These are phyloP conservation scores for Suhomyces prunicola DNA, from an alignment of 805 yeast species.

Conservation along the genomic window DNA sequence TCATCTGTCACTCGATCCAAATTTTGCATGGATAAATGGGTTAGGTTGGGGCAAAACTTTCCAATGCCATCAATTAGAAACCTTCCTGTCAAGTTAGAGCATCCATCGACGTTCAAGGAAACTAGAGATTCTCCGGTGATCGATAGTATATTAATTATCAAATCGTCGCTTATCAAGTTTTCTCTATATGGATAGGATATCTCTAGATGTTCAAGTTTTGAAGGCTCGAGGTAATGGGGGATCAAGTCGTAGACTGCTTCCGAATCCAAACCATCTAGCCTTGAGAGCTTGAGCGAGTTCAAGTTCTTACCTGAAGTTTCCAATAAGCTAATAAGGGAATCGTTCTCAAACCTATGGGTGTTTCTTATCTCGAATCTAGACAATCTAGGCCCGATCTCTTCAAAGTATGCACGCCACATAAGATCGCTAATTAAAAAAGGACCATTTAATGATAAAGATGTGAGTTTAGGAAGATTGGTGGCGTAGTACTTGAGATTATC, in stretches of 20 bases:
- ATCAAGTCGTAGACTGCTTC: slow-evolving; percentile 57
- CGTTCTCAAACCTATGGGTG: slow-evolving; percentile 78
- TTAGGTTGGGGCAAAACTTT: slow-evolving; percentile 55
- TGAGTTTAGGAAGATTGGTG: slow-evolving; percentile 54
- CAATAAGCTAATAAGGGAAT: slow-evolving; percentile 58
- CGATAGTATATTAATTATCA: slow-evolving; percentile 57
- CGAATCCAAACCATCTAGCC: slow-evolving; percentile 70
- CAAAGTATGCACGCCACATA: slow-evolving; percentile 77
- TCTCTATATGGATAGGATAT: slow-evolving; percentile 67
- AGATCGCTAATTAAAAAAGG: slow-evolving; percentile 77
- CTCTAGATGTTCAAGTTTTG: slow-evolving; percentile 54
- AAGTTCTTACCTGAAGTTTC: slow-evolving; percentile 55
- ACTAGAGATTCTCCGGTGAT: slow-evolving; percentile 60
- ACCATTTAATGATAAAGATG: slow-evolving; percentile 71
- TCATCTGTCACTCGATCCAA: slow-evolving; percentile 68
- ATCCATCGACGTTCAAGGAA: slow-evolving; percentile 65
- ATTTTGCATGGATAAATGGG: slow-evolving; percentile 53
- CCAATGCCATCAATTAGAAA: slow-evolving; percentile 55
- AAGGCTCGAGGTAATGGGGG: slow-evolving; percentile 53
- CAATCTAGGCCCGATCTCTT: slow-evolving; percentile 51
- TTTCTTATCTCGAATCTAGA: slow-evolving; percentile 62
- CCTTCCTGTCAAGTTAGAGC: slow-evolving; percentile 66
- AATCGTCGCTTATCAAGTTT: slow-evolving; percentile 65
- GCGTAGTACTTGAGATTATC: slow-evolving; percentile 65
- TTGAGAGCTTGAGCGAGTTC: slow-evolving; percentile 55